Base-by-base conservation (phyloP, 1,284 basidiomycete species). In the Vanrija humicola region DNA sequence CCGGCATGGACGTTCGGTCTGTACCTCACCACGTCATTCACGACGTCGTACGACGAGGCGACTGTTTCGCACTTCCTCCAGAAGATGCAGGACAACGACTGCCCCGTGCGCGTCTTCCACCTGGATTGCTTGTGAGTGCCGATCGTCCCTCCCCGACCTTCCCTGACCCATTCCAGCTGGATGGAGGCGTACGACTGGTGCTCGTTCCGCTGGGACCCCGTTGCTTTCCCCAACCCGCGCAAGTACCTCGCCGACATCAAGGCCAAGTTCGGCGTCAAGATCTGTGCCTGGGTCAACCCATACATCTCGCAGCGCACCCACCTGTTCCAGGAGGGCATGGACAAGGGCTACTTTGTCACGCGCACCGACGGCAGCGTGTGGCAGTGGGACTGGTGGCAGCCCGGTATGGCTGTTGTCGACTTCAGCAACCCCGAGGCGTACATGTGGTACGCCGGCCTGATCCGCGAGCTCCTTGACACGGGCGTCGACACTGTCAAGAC, bases 131-230 rank as follows among this genome's bases (percentile, higher is more conserved):
- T 87, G 76, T 87, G 84, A 84, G 87, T 87, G 85, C 9, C 6
- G 12, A 86, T 85, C 2, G 28, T 7, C 28, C 8, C 8, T 12
- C 6, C 28, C 3, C 1, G 8, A 29, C 28, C 28, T 3, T 12
- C 28, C 6, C 34, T 34, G 14, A 34, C 34, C 4, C 9, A 5
- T 2, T 2, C 12, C 34, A 34, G 34, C 77, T 87, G 85, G 85
- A 87, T 87, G 86, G 86, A 85, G 68, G 83, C 85, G 68, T 87
- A 86, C 69, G 84, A 87, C 73, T 87, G 86, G 86, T 87, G 85
- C 63, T 86, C 84, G 10, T 89, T 88, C 74, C 84, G 84, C 5
- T 88, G 87, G 65, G 86, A 88, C 65, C 84, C 86, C 3, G 84
- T 87, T 25, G 82, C 83, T 63, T 88, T 89, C 79, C 86, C 86